Evolutionary conservation across 2,329 filamentous ascomycete species (phyloP).

Genomic region (Apiospora koreana): DNA sequence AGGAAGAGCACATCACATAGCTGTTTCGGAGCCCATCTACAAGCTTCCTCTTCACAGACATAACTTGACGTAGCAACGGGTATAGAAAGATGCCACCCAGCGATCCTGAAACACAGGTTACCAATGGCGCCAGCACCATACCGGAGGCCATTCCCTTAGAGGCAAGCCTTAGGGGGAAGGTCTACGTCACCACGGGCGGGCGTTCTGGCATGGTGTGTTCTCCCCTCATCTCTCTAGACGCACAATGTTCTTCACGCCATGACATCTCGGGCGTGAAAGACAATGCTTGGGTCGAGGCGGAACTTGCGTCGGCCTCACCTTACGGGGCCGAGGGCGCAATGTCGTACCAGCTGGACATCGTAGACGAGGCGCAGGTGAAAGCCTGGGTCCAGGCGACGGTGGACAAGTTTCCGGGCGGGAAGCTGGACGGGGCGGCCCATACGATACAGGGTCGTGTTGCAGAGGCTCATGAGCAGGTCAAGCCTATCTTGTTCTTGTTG

Average conservation of each 20-base stretch:
- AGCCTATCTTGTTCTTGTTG: slow-evolving; percentile 6
- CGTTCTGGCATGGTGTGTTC: neutral
- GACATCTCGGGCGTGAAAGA: neutral
- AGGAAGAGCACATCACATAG: neutral
- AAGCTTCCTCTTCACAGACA: neutral
- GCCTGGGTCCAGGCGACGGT: slow-evolving; percentile 25
- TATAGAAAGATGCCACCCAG: neutral
- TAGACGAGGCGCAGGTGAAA: slow-evolving; percentile 9
- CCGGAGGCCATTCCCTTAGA: neutral
- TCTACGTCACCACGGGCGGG: neutral
- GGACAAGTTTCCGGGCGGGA: slow-evolving; percentile 22
- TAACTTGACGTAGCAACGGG: neutral
- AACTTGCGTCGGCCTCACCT: neutral
- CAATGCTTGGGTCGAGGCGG: neutral
- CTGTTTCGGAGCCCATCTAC: neutral
- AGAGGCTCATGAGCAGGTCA: slow-evolving; percentile 2
- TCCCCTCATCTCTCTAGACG: neutral
- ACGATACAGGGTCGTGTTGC: neutral
- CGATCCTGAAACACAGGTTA: neutral
- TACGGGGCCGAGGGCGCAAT: neutral
- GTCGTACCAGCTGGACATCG: slow-evolving; percentile 5
- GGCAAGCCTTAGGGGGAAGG: slow-evolving; percentile 3
- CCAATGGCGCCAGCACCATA: neutral
- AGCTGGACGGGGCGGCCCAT: slow-evolving; percentile 27
- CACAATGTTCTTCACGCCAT: neutral